A percentile compares a stretch with the other conserved stretches of the same genome.
Evolutionary conservation across 495 filamentous ascomycete genomes (phyloP).

Genomic region (Hyaloscypha finlandica): DNA sequence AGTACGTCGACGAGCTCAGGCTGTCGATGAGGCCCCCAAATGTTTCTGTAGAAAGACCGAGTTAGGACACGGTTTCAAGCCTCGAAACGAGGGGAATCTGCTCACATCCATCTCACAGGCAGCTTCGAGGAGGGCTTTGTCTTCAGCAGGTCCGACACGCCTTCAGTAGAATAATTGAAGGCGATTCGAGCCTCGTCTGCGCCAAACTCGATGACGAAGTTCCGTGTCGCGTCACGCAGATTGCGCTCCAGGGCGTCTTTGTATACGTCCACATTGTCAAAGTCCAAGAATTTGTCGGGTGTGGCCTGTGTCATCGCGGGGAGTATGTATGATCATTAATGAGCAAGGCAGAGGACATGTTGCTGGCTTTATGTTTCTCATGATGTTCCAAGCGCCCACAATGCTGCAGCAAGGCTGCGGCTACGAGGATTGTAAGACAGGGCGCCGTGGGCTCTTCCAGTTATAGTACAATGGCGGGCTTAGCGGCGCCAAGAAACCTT

Average conservation of each 20-base stretch:
- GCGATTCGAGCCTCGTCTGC: constrained; percentile 62
- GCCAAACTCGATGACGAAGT: constrained; percentile 76
- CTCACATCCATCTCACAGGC: constrained; percentile 69
- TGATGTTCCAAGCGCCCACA: background rate
- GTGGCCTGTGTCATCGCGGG: background rate
- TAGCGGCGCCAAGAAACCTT: background rate
- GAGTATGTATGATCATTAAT: background rate
- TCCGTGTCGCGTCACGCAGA: constrained; percentile 46
- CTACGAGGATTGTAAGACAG: constrained; percentile 1
- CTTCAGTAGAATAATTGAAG: constrained; percentile 52
- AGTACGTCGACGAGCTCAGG: constrained; percentile 52
- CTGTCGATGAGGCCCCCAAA: constrained; percentile 71
- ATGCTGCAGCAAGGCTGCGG: constrained; percentile 16
- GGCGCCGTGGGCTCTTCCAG: background rate
- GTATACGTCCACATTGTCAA: constrained; percentile 55
- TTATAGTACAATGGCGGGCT: no score
- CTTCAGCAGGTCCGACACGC: constrained; percentile 44
- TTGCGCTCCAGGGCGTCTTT: constrained; percentile 39
- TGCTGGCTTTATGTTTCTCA: background rate
- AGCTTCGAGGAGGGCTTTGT: constrained; percentile 26
- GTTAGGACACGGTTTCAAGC: background rate
- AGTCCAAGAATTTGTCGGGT: constrained; percentile 48
- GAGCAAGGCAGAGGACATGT: constrained; percentile 4
- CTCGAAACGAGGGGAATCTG: constrained; percentile 7
- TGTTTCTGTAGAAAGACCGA: constrained; percentile 49